Percentiles rank a stretch among this genome's conserved stretches.
Evolutionary conservation across 1,139 yeast species (phyloP).

Genomic region (Zygoascus hellenicus): DNA sequence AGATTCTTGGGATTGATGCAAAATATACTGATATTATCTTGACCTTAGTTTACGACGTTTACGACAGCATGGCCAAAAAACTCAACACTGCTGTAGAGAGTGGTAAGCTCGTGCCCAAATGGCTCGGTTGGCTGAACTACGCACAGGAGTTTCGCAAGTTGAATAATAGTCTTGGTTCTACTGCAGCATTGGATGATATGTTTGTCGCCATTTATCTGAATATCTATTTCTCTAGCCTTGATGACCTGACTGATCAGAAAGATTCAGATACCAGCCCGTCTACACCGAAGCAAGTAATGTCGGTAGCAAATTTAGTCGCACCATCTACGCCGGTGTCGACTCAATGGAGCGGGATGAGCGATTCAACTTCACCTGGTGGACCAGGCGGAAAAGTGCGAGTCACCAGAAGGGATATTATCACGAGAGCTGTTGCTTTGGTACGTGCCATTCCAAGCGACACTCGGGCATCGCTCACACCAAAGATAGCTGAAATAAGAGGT

Average conservation of each 20-base stretch:
- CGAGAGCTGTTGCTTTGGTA: conserved; percentile 33
- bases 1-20: conserved; percentile 41
- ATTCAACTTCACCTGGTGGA: not conserved
- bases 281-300: conserved; percentile 8
- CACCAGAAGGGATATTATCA: conserved; percentile 36
- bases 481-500: conserved; percentile 4
- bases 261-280: not conserved
- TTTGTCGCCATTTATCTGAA: conserved; percentile 57
- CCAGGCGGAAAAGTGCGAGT: conserved; percentile 25
- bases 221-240: conserved; percentile 33
- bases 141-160: conserved; percentile 60
- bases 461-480: conserved; percentile 2
- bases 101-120: conserved; percentile 5
- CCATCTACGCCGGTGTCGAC: conserved; percentile 2
- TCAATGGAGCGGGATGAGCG: not conserved
- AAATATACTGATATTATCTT: conserved; percentile 53
- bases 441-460: conserved; percentile 19
- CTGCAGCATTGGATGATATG: conserved; percentile 71
- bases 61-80: conserved; percentile 25
- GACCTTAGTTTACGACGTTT: conserved; percentile 44
- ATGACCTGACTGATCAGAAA: not conserved
- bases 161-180: conserved; percentile 79
- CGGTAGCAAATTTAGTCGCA: conserved; percentile 3
- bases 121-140: conserved; percentile 29
- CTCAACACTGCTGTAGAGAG: conserved; percentile 22